Evolutionary conservation across 768 basidiomycete species (phyloP), one percentile per base, ranked within the genome.

Genomic region (Galerina sulciceps): DNA sequence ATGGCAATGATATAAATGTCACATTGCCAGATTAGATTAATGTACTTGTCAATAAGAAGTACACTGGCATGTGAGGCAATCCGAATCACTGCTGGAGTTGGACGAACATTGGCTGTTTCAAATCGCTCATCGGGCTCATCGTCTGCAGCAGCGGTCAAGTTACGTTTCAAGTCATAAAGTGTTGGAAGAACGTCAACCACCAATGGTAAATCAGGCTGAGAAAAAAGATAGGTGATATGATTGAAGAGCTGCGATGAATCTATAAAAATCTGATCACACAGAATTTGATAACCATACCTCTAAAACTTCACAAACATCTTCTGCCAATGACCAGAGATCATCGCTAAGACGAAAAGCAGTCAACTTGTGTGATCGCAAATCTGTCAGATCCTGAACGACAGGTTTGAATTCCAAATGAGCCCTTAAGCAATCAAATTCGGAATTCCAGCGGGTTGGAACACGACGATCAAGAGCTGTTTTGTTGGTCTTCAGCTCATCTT

Each of bases 371-470:
- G 51, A 35, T 0, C 60, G 43, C 23, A 49, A 43, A 3, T 49
- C 53, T 4, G 65, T 71, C 8, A 74, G 60, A 41, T 62, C 42
- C 58, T 69, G 55, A 36, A 74, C 63, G 18, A 65, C 46, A 22
- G 41, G 42, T 43, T 65, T 51, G 38, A 74, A 70, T 36, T 65
- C 52, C 4, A 71, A 40, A 58, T 73, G 71, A 14, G 70, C 58
- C 5, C 31, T 35, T 6, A 75, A 58, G 53, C 71, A 75, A 1
- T 37, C 65, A n/a, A 70, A 53, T 41, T 75, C 71, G 11, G 69
- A 65, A 54, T 73, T 71, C 72, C 74, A 75, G 4, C 67, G 57
- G 9, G 73, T 73, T 34, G 72, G 65, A 49, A 74, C 67, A 36
- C 63, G 64, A 4, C 65, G 53, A 52, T 56, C 55, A 37, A 76